Conservation (phyloP, 805 yeast genomes). For the Wickerhamiella musiphila region DNA sequence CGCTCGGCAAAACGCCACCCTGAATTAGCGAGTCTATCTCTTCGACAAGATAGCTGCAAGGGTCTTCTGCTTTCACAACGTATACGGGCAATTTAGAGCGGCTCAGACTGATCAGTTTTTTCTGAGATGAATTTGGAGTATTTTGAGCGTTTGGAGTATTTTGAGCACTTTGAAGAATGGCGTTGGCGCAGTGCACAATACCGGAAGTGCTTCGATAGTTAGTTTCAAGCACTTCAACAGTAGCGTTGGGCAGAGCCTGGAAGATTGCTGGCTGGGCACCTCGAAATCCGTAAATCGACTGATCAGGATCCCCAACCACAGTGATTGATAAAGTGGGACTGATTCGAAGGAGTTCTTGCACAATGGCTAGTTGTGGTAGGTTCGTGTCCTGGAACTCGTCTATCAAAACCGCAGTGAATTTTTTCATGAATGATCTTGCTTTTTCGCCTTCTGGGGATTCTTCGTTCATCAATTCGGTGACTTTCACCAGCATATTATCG, state of each 20-base stretch:
- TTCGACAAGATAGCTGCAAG: too few relatives aligned
- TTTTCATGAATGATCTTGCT: constrained; percentile 25
- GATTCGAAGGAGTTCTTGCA: constrained; percentile 31
- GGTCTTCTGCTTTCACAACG: too few relatives aligned
- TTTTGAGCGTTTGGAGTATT: too few relatives aligned
- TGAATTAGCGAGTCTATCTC: constrained; percentile 34
- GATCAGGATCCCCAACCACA: constrained; percentile 94
- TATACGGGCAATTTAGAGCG: too few relatives aligned
- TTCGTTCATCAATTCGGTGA: constrained; percentile 31
- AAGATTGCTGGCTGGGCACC: constrained; percentile 62
- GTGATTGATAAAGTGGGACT: constrained; percentile 39
- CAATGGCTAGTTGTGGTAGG: constrained; percentile 50
- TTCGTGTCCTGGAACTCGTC: constrained; percentile 96
- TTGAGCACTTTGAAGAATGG: too few relatives aligned
- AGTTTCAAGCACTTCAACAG: constrained; percentile 32
- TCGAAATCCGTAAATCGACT: constrained; percentile 78
- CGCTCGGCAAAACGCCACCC: constrained; percentile 31
- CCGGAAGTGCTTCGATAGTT: constrained; percentile 69
- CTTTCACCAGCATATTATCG: constrained; percentile 57
- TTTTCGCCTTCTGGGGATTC: constrained; percentile 16
- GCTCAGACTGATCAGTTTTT: too few relatives aligned
- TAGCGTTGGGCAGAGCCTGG: constrained; percentile 31
- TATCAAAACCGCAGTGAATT: constrained; percentile 55
- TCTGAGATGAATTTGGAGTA: too few relatives aligned
- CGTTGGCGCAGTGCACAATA: constrained; percentile 50